phyloP scores from a whole-genome alignment of 768 basidiomycete species.

The Pisolithus orientalis region DNA sequence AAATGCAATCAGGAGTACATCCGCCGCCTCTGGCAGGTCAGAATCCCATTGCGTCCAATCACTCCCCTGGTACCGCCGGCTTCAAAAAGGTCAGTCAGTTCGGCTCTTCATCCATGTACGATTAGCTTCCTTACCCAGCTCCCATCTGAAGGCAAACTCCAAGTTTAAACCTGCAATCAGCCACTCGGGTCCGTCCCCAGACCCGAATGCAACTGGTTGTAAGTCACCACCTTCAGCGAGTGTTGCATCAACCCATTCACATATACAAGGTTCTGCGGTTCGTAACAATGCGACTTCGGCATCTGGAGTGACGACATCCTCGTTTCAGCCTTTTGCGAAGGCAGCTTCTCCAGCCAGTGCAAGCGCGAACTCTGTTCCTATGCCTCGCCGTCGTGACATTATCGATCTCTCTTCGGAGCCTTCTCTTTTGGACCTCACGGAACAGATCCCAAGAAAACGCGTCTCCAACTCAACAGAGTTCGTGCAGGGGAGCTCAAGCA shows the following conservation, averaged over 20 bases:
- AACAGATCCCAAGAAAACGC: conserved; percentile 24
- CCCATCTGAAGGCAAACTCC: conserved; percentile 15
- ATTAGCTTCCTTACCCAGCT: background rate
- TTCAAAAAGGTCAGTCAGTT: conserved; percentile 1
- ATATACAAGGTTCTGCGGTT: conserved; percentile 15
- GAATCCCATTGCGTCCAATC: background rate
- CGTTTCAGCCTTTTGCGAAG: conserved; percentile 40
- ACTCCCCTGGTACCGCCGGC: background rate
- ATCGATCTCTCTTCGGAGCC: conserved; percentile 13
- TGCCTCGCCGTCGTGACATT: conserved; percentile 1
- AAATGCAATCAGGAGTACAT: conserved; percentile 33
- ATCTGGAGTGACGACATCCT: conserved; percentile 34
- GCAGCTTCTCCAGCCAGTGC: background rate
- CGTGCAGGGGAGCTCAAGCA: conserved; percentile 13
- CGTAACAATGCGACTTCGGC: conserved; percentile 15
- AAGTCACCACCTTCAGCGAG: conserved; percentile 1
- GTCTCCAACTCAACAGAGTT: conserved; percentile 16
- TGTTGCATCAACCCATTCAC: background rate
- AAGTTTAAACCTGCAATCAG: conserved; percentile 44
- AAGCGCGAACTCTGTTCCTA: conserved; percentile 6
- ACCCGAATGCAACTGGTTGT: background rate
- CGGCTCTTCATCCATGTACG: background rate
- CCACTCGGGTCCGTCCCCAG: conserved; percentile 1
- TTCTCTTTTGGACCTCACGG: conserved; percentile 3
- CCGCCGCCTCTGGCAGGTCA: background rate